Evolutionary conservation across 2,329 filamentous ascomycete genomes (phyloP).

Genomic region (Catunica adiposa): DNA sequence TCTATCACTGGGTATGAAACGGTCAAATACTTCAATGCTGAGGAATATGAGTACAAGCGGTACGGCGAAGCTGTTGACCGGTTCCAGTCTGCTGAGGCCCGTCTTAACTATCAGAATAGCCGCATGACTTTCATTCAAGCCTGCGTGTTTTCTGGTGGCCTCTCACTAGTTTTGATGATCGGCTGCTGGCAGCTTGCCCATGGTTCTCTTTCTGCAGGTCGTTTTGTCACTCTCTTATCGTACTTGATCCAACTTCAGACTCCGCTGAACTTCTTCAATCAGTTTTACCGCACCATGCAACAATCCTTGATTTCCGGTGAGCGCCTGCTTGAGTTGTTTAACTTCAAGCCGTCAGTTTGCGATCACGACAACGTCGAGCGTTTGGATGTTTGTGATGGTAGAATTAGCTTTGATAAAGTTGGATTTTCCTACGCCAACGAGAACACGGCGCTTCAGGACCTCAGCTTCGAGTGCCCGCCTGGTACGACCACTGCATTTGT

Average conservation of each 20-base stretch:
- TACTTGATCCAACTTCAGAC: conserved; percentile 69
- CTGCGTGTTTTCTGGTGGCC: conserved; percentile 60
- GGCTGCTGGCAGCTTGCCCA: conserved; percentile 62
- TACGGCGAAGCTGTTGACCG: conserved; percentile 54
- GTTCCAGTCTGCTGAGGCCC: conserved; percentile 59
- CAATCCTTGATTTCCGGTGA: conserved; percentile 96
- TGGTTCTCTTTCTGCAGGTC: conserved; percentile 46
- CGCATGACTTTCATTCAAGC: conserved; percentile 71
- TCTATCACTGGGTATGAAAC: conserved; percentile 98
- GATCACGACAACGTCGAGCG: conserved; percentile 51
- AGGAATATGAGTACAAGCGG: conserved; percentile 59
- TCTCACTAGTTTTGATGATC: conserved; percentile 55
- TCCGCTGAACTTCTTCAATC: conserved; percentile 76
- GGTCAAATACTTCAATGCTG: conserved; percentile 80
- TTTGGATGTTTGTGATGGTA: conserved; percentile 55
- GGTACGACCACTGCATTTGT: conserved; percentile 93
- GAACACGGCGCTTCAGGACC: conserved; percentile 65
- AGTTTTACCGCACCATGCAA: conserved; percentile 90
- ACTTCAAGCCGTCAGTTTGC: conserved; percentile 81
- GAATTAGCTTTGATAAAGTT: conserved; percentile 76
- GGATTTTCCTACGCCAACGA: conserved; percentile 80
- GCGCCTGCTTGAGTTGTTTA: conserved; percentile 86
- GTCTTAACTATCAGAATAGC: conserved; percentile 60
- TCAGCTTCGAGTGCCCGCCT: conserved; percentile 71
- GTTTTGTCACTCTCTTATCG: conserved; percentile 57